These are phyloP conservation scores for Cucumis cinereus DNA, from an alignment of 306 rosid species.

Conservation along the genomic window DNA sequence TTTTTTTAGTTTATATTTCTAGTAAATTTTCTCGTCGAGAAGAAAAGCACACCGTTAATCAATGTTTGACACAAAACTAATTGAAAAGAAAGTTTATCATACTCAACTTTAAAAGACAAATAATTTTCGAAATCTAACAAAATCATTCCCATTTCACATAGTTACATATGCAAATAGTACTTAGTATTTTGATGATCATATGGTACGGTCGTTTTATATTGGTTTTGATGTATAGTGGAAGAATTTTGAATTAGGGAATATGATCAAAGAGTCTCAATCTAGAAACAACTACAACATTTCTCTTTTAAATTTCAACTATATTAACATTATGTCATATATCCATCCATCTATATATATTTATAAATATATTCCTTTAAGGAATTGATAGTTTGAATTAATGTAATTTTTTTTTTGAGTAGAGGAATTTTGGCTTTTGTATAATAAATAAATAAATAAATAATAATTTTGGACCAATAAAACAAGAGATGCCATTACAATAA, in stretches of 20 bases:
- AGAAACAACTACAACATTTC: neutral
- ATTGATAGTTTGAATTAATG: neutral
- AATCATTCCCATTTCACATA: too few relatives aligned
- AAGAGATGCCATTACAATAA: neutral
- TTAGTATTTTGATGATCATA: neutral
- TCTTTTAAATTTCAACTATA: neutral
- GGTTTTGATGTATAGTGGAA: neutral
- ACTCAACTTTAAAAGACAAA: too few relatives aligned
- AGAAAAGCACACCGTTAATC: too few relatives aligned
- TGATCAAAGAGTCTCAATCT: neutral
- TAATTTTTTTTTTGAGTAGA: neutral
- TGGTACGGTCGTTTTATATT: neutral
- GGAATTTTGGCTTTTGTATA: neutral
- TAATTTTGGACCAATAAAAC: neutral
- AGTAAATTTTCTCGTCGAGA: too few relatives aligned
- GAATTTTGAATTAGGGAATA: neutral
- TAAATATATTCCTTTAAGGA: neutral
- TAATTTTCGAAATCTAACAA: too few relatives aligned
- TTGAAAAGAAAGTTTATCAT: too few relatives aligned
- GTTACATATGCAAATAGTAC: neutral
- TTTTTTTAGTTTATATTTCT: too few relatives aligned
- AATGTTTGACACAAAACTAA: too few relatives aligned
- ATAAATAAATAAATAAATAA: neutral
- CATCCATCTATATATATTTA: too few relatives aligned
- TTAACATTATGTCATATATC: neutral